Conservation (phyloP, 352 stramenopile species). For the Thraustotheca clavata region DNA sequence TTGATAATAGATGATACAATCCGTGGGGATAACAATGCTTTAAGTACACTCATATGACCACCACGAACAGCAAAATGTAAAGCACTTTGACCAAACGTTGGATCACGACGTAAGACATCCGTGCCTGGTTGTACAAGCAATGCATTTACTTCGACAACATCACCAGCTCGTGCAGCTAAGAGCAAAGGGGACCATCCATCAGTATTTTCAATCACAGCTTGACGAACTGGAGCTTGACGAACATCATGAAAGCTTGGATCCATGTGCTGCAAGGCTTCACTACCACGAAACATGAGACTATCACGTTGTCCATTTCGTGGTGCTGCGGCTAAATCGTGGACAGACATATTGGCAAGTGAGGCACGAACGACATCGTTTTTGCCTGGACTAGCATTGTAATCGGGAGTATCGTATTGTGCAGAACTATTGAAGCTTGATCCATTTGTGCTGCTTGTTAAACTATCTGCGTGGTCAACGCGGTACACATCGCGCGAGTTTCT, state of each 20-base stretch:
- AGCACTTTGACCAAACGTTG: constrained; percentile 61
- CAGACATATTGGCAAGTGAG: constrained; percentile 6
- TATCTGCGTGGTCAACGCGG: constrained; percentile 7
- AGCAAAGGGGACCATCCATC: constrained; percentile 66
- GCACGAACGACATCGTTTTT: neutral
- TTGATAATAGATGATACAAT: constrained; percentile 50
- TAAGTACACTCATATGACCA: constrained; percentile 62
- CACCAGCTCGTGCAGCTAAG: constrained; percentile 44
- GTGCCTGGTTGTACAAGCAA: constrained; percentile 61
- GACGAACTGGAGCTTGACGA: neutral
- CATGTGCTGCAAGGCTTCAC: constrained; percentile 26
- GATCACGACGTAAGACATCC: constrained; percentile 53
- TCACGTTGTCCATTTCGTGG: neutral
- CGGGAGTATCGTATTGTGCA: constrained; percentile 1
- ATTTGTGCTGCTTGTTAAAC: neutral
- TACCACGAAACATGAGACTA: constrained; percentile 8
- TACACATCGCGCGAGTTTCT: neutral
- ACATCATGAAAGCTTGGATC: constrained; percentile 23
- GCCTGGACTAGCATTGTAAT: constrained; percentile 10
- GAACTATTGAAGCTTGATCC: constrained; percentile 8
- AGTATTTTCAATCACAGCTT: constrained; percentile 9
- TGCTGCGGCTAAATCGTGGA: constrained; percentile 6
- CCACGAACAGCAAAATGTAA: constrained; percentile 74
- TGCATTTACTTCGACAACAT: constrained; percentile 58
- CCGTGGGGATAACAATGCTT: constrained; percentile 60